Base-by-base conservation (phyloP, 345 rosid genomes). In the Dimocarpus longan region DNA sequence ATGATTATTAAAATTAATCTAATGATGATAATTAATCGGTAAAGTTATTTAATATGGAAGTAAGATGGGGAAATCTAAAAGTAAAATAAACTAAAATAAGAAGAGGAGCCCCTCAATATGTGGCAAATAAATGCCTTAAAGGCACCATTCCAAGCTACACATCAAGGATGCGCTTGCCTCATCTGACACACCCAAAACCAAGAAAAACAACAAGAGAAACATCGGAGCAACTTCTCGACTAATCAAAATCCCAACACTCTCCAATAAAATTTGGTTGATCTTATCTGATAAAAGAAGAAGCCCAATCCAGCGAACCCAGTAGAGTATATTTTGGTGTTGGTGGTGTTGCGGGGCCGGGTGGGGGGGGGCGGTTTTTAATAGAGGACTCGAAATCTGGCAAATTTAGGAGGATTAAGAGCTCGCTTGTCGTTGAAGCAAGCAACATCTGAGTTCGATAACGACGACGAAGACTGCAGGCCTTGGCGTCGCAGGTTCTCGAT, bases 401-500 rank as follows among this genome's bases (percentile, higher is more conserved):
- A 79, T 76, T 65, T 84, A 4, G 90, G 80, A 26, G 91, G 87
- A 54, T 74, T 86, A 48, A 82, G 88, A 71, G 84, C 89, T 46
- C 89, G 90, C 75, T 79, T 86, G 84, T 84, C 87, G 28, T 81
- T 80, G 84, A 88, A 86, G 86, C 90, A 86, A 85, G 80, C 88
- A 13, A 42, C 67, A 68, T 76, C 83, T 28, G 89, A 80, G n/a
- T 79, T 11, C 82, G 78, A 77, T 54, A 71, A 71, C 85, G 79
- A 85, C 78, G 88, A 83, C 83, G 87, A 86, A 76, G 84, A 60
- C 24, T 83, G 86, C 80, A 76, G 93, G 83, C 91, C 86, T 86
- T 89, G 91, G 89, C 89, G 92, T 77, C 90, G 84, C 42, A 68
- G 84, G 70, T 87, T 91, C 64, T 87, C 86, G 15, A 93, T 94